Evolutionary conservation across 352 stramenopile species (phyloP), one percentile per base, ranked within the genome.

Genomic region (Phytophthora sp.): DNA sequence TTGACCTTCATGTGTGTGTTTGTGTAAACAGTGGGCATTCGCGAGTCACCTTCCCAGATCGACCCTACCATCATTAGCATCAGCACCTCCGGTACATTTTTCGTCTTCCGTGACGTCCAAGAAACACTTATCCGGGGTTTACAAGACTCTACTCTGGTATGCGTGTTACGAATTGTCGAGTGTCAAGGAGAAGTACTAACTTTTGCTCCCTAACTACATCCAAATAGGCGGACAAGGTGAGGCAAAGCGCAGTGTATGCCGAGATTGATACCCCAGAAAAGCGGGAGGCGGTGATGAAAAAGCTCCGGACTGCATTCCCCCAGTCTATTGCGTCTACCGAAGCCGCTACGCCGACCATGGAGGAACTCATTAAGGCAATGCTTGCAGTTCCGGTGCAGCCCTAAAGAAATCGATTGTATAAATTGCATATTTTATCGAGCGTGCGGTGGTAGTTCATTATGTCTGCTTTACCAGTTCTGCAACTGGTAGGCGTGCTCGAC

Each of bases 401-500:
- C 32, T 62, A 69, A 61, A 26, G 30, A 30, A 50, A 63, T 54
- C 37, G 32, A 64, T 64, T 43, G 32, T 59, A 66, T 65, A 60
- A 55, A 59, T 65, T 74, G 62, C 62, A 66, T 71, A 74, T 45
- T 74, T 60, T 62, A 74, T 71, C 32, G 26, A 41, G 28, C 38
- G 11, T 43, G 20, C 35, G n/a, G n/a, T 15, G 13, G 28, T 56
- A 50, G 11, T 26, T 46, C 13, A 43, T 12, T 50, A 31, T 49
- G 39, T 34, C 58, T 35, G 24, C 41, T 7, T 39, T 69, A 93
- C 80, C 84, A 92, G 34, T 92, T 87, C 52, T 89, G 85, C 70
- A 94, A 72, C 44, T 92, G 83, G 49, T 91, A 77, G 15, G 87
- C 84, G 31, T 75, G 62, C 8, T 92, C 78, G 11, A 91, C 79